Evolutionary conservation across 2,329 filamentous ascomycete genomes (phyloP), one percentile per base, ranked within the genome.

Genomic region (Fusarium sp.): DNA sequence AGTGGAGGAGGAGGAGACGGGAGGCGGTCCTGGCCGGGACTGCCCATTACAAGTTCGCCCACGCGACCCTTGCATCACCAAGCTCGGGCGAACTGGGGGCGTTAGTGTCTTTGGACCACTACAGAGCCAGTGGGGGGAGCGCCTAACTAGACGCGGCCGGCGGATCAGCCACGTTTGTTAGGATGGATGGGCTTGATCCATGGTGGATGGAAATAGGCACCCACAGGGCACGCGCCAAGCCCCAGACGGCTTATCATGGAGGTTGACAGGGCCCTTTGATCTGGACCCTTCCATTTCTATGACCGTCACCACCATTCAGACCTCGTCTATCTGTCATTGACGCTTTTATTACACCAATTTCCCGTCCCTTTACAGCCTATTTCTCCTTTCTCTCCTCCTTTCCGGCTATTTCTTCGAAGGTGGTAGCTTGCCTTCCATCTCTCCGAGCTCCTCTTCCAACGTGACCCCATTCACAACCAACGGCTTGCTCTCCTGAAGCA

Each of bases 401-500:
- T 1, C 23, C 23, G 14, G 42, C 42, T 51, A 51, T 18, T 51
- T 23, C 29, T 27, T 58, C 2, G 64, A 68, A 31, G 61, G 60
- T 20, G 59, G 60, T 44, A 72, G 14, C 42, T 62, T 61, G 50
- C 46, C 63, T 58, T 57, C 53, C 25, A 67, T 49, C 29, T 46
- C 58, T 3, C 60, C 67, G 29, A 64, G 67, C n/a, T 72, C 72
- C 61, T 74, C 66, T 10, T 49, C 46, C 8, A 73, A 11, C 4
- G 36, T 16, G 44, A 61, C 51, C 31, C 62, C 60, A 27, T 67
- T 67, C 38, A 67, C 55, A 9, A n/a, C 40, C 42, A 65, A 29
- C 11, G 63, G 61, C 38, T 69, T 63, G 16, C 56, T 69, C 42
- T 59, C 67, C 71, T 78, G 74, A 62, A 82, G 64, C 14, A 81